Evolutionary conservation across 73 alveolate genomes (phyloP), one percentile per base, ranked within the genome.

Genomic region (Urostyla sp.): DNA sequence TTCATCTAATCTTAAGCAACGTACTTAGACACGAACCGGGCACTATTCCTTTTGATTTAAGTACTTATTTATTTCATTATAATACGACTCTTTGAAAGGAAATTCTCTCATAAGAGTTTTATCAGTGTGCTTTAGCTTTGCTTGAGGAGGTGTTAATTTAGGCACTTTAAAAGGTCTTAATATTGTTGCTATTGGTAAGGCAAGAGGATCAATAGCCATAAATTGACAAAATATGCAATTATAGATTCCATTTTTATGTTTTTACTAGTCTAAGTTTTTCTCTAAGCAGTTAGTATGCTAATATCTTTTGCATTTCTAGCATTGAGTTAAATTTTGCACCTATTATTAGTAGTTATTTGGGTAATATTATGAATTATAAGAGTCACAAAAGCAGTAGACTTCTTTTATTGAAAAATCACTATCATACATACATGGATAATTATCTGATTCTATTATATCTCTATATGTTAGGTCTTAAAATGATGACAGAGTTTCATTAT

Each of bases 1-100:
- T 1, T 81, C 74, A 50, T 87, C 95, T 20, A 87, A 35, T 34
- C 89, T 32, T 18, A 87, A 34, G 72, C 95, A 87, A 23, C 95
- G 16, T 38, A 72, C 66, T 58, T 87, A 75, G 20, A 63, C 61
- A 32, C 81, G 51, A 0, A 67, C 32, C n/a, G 15, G 15, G 2
- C 32, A 2, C 16, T 73, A 51, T 23, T 51, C 74, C 27, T 49
- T 51, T 0, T 37, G 15, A 36, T 46, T 46, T 1, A 15, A 3
- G 35, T 18, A 51, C 24, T 28, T 24, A 36, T 5, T 44, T 15
- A 73, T 50, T 20, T 73, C 75, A 1, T 15, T 2, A 16, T n/a
- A 55, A 20, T 8, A 24, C 13, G 28, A 20, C 44, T 73, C 85
- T 6, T 51, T 73, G 28, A 73, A 10, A 1, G 53, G 38, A 37